phyloP scores from a whole-genome alignment of 2,329 filamentous ascomycete genomes.

The Fusarium continuum region DNA sequence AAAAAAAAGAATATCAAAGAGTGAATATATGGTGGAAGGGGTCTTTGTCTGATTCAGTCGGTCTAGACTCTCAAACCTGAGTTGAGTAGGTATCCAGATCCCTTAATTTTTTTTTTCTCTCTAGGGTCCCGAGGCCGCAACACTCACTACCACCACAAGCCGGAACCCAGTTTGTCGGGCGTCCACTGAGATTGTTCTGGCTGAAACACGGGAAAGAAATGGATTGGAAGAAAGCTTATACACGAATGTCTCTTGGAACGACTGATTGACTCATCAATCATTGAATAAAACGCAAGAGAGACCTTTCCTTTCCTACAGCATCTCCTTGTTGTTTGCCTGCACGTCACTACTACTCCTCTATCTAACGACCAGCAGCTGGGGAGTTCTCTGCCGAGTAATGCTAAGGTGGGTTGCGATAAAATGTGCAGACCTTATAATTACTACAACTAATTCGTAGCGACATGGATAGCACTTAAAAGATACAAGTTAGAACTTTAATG shows the following conservation, averaged over 20 bases:
- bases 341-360: conserved; percentile 7
- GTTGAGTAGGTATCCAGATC: conserved; percentile 25
- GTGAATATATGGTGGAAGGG: conserved; percentile 18
- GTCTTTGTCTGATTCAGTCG: conserved; percentile 34
- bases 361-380: not conserved
- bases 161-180: not conserved
- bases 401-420: too few species aligned
- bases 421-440: too few species aligned
- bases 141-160: not conserved
- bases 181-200: not conserved
- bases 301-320: not conserved
- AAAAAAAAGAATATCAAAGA: conserved; percentile 15
- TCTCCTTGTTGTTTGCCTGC: conserved; percentile 3
- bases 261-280: not conserved
- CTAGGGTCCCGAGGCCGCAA: conserved; percentile 16
- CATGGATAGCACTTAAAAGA: too few species aligned
- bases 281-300: not conserved
- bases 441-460: too few species aligned
- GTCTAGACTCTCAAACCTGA: conserved; percentile 20
- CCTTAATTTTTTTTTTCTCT: conserved; percentile 22
- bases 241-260: not conserved
- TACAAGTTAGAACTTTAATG: too few species aligned
- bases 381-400: not conserved
- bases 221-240: not conserved
- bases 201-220: conserved; percentile 9